phyloP scores from a whole-genome alignment of 441 rosid species.

The Lepidium campestre region DNA sequence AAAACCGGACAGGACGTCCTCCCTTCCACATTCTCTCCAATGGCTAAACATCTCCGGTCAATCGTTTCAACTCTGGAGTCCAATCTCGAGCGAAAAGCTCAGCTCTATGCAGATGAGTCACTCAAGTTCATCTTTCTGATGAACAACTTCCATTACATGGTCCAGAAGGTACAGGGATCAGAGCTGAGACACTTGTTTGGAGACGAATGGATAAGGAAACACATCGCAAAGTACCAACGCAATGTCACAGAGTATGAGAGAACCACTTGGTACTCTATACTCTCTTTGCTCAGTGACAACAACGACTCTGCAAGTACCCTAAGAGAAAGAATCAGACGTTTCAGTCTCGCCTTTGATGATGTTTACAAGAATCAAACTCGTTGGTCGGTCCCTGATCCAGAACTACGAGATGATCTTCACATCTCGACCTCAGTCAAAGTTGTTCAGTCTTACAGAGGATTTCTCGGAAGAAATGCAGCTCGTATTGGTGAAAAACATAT shows the following conservation, averaged over 20 bases:
- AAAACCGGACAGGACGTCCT: slow-evolving; percentile 29
- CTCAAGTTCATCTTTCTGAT: slow-evolving; percentile 51
- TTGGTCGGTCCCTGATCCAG: slow-evolving; percentile 62
- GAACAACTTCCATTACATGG: slow-evolving; percentile 77
- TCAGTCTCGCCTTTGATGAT: slow-evolving; percentile 61
- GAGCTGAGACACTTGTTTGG: slow-evolving; percentile 62
- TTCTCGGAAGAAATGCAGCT: slow-evolving; percentile 39
- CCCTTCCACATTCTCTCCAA: slow-evolving; percentile 35
- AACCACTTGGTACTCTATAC: slow-evolving; percentile 59
- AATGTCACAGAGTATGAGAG: slow-evolving; percentile 57
- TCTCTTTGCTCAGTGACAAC: slow-evolving; percentile 44
- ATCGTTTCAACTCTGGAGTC: slow-evolving; percentile 47
- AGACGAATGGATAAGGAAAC: slow-evolving; percentile 81
- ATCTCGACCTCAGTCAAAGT: slow-evolving; percentile 58
- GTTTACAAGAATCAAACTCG: slow-evolving; percentile 59
- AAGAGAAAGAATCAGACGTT: slow-evolving; percentile 55
- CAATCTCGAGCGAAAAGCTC: slow-evolving; percentile 49
- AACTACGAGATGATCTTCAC: slow-evolving; percentile 72
- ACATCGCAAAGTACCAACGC: slow-evolving; percentile 51
- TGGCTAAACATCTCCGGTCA: slow-evolving; percentile 52
- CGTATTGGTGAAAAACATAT: slow-evolving; percentile 49
- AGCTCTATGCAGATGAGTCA: slow-evolving; percentile 46
- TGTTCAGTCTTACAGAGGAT: slow-evolving; percentile 61
- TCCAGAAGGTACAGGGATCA: slow-evolving; percentile 60
- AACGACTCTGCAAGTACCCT: slow-evolving; percentile 31